Conservation (phyloP, 768 basidiomycete species). For the Suillus weaverae region DNA sequence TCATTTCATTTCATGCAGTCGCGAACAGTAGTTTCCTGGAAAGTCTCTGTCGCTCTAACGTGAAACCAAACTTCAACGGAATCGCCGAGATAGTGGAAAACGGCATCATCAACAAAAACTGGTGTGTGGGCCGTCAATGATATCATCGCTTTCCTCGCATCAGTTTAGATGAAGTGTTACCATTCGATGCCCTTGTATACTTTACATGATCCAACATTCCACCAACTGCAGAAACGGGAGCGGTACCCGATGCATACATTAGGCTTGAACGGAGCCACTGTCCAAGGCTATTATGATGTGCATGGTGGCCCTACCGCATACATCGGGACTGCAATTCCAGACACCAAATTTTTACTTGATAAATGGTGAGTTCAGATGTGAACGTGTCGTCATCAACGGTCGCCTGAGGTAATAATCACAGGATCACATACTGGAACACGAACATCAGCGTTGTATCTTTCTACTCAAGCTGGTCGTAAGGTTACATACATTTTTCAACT, state of each 20-base stretch:
- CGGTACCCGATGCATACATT: slow-evolving; percentile 21
- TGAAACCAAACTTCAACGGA: slow-evolving; percentile 26
- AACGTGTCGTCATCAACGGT: background rate
- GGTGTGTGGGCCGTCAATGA: slow-evolving; percentile 10
- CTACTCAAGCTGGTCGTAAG: slow-evolving; percentile 12
- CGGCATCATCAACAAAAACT: slow-evolving; percentile 28
- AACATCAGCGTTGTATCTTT: slow-evolving; percentile 14
- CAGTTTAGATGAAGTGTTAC: slow-evolving; percentile 24
- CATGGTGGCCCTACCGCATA: slow-evolving; percentile 36
- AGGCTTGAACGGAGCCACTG: slow-evolving; percentile 24
- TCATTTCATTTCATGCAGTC: slow-evolving; percentile 12
- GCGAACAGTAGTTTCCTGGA: slow-evolving; percentile 28
- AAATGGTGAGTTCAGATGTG: slow-evolving; percentile 18
- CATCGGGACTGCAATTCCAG: slow-evolving; percentile 33
- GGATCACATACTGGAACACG: slow-evolving; percentile 27
- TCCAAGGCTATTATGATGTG: slow-evolving; percentile 29
- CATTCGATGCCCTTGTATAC: slow-evolving; percentile 34
- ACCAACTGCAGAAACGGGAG: slow-evolving; percentile 14
- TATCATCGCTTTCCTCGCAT: background rate
- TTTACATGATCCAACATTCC: background rate
- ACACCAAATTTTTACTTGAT: slow-evolving; percentile 38
- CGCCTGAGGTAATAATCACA: slow-evolving; percentile 1
- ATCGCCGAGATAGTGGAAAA: slow-evolving; percentile 17
- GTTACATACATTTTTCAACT: slow-evolving; percentile 30
- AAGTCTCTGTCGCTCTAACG: slow-evolving; percentile 21